These are phyloP conservation scores for Prinsepia uniflora DNA, from an alignment of 306 rosid genomes.

Conservation along the genomic window DNA sequence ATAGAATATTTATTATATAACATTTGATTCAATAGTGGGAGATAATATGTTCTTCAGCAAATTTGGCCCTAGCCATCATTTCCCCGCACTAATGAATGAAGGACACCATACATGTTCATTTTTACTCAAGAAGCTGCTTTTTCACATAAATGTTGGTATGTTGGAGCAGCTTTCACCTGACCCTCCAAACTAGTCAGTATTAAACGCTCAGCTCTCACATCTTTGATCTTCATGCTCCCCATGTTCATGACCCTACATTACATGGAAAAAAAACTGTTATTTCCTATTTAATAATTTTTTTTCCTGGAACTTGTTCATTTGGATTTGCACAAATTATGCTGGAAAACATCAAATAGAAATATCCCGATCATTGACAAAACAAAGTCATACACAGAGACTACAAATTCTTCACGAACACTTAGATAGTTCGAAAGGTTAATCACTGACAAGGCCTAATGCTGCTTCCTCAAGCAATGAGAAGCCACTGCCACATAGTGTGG, in stretches of 20 bases:
- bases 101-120: slow-evolving; percentile 1
- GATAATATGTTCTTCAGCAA: not conserved
- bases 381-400: not conserved
- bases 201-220: slow-evolving; percentile 11
- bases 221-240: slow-evolving; percentile 22
- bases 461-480: slow-evolving; percentile 26
- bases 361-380: slow-evolving; percentile 8
- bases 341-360: slow-evolving; percentile 4
- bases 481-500: not conserved
- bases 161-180: not conserved
- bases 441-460: not conserved
- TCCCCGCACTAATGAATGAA: not conserved
- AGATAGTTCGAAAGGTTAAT: slow-evolving; percentile 5
- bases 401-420: not conserved
- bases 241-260: slow-evolving; percentile 25
- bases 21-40: not conserved
- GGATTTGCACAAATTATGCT: not conserved
- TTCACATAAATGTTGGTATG: not conserved
- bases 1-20: not conserved
- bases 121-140: slow-evolving; percentile 9
- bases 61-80: not conserved
- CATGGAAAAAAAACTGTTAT: slow-evolving; percentile 10
- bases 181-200: slow-evolving; percentile 20
- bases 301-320: not conserved
- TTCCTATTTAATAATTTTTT: not conserved